Evolutionary conservation across 805 yeast genomes (phyloP).

Genomic region (Scheffersomyces amazonensis): DNA sequence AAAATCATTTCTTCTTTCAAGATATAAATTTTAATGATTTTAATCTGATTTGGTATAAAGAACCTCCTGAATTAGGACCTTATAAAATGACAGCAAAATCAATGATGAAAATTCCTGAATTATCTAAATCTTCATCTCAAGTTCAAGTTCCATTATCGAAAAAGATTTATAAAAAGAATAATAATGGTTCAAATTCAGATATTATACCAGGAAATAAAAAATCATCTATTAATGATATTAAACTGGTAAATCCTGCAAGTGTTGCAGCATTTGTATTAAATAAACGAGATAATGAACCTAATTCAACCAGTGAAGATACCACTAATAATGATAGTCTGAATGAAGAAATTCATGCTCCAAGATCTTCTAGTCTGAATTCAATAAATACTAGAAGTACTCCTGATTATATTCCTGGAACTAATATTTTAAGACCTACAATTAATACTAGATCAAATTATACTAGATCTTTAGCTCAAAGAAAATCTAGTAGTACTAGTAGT

Average conservation of each 20-base stretch:
- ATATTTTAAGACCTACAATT: conserved; percentile 51
- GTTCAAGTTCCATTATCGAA: conserved; percentile 6
- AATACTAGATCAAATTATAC: conserved; percentile 30
- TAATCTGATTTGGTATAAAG: conserved; percentile 63
- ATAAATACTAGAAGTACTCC: conserved; percentile 25
- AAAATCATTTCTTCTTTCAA: conserved; percentile 70
- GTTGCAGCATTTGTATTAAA: conserved; percentile 40
- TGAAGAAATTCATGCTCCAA: conserved; percentile 16
- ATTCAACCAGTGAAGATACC: conserved; percentile 17
- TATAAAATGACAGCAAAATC: conserved; percentile 74
- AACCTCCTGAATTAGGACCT: conserved; percentile 67
- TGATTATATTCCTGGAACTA: conserved; percentile 59
- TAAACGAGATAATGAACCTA: conserved; percentile 14
- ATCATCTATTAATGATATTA: conserved; percentile 2
- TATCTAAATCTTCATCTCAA: conserved; percentile 13
- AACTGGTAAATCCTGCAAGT: conserved; percentile 29
- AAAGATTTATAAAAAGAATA: conserved; percentile 4
- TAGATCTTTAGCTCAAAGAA: conserved; percentile 4
- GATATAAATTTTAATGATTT: conserved; percentile 65
- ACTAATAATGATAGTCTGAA: conserved; percentile 25
- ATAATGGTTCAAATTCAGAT: conserved; percentile 10
- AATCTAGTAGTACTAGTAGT: neutral
- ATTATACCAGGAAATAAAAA: conserved; percentile 5
- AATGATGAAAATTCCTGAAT: conserved; percentile 68
- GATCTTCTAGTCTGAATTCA: conserved; percentile 12